Base-by-base conservation (phyloP, 495 filamentous ascomycete species). In the Beverwykella pulmonaria region DNA sequence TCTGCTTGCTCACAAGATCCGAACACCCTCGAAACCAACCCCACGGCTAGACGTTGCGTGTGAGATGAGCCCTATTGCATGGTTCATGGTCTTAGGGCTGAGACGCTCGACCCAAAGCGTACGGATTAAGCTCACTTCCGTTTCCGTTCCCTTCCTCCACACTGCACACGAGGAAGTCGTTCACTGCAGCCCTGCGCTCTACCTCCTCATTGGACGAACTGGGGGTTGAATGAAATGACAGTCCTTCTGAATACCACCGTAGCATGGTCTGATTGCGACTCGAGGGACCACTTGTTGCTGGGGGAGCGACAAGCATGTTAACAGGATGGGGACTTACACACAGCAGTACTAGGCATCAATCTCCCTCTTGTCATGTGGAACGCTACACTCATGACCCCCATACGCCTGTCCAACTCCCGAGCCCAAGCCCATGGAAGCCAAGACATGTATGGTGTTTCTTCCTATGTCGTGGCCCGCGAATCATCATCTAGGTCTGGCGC, bases 281-380 rank as follows among this genome's bases (percentile, higher is more conserved):
- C 17, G 44, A 65, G 26, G n/a, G 53, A 22, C 54, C 53, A 47
- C 41, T 59, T 9, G 29, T 22, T n/a, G 47, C 59, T 7, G 23
- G 17, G n/a, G 29, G 32, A 48, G 32, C 25, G 48, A 47, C 49
- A 44, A 39, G 30, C 50, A 54, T 22, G 32, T 49, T 9, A 46
- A 61, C 59, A 39, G 25, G 30, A 25, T 30, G 22, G 12, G 19
- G 19, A n/a, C 14, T 57, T 39, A 53, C 32, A 29, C 44, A 52
- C 50, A 57, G 36, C 19, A 64, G 12, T 32, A 27, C 60, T 69
- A 69, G 66, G 66, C 66, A 69, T 56, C 66, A 69, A 29, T 53
- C 23, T 55, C 53, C n/a, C 30, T 26, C 29, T 26, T 48, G 52
- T 46, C 53, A 53, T 53, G 34, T 34, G 47, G 41, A 26, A 36